These are phyloP conservation scores for Phaeosphaeria sp. DNA, from an alignment of 2,329 filamentous ascomycete genomes.

Conservation along the genomic window DNA sequence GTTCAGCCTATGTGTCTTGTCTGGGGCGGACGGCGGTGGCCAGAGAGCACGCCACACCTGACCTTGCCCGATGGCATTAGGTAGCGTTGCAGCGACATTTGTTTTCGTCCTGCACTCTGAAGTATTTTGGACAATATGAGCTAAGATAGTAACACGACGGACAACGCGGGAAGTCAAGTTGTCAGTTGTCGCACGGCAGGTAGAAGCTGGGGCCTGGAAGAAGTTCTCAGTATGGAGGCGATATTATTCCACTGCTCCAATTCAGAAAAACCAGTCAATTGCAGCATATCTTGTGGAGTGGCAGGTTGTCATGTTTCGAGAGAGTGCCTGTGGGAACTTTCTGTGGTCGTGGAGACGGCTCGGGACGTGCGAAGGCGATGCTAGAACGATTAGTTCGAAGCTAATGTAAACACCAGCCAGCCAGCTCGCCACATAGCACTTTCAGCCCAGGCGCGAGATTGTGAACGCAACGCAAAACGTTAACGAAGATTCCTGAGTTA, in stretches of 20 bases:
- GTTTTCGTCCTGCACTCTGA: background rate
- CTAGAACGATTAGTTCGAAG: background rate
- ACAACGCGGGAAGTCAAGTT: background rate
- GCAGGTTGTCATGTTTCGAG: too few species aligned
- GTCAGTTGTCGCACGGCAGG: background rate
- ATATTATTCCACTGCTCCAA: background rate
- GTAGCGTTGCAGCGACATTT: background rate
- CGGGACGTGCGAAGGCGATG: background rate
- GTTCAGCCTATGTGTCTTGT: background rate
- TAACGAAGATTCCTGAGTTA: background rate
- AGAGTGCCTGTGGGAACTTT: too few species aligned
- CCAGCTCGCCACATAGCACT: background rate
- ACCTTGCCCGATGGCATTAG: background rate
- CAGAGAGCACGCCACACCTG: background rate
- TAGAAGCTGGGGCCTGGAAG: background rate
- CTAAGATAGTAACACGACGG: background rate
- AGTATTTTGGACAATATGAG: background rate
- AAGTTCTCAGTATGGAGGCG: background rate
- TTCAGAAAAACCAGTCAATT: background rate
- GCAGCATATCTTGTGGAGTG: background rate
- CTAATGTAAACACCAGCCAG: background rate
- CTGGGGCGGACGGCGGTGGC: background rate
- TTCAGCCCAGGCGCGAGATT: background rate
- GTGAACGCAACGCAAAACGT: background rate
- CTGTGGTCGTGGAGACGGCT: background rate